A percentile compares a stretch with the other conserved stretches of the same genome.
phyloP scores from a whole-genome alignment of 2,329 filamentous ascomycete genomes.

The Microcera coccophila region DNA sequence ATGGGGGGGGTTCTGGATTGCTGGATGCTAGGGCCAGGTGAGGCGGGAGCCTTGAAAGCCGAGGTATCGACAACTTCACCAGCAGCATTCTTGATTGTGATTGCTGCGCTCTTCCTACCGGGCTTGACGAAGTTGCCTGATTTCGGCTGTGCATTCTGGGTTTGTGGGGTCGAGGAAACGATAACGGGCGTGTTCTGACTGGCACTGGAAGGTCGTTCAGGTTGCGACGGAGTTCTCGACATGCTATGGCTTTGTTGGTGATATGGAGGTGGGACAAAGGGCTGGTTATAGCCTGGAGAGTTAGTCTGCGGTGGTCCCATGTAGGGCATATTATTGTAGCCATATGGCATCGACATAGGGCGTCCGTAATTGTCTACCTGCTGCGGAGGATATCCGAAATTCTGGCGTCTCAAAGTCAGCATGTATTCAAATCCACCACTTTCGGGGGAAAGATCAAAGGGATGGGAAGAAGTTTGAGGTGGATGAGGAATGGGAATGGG shows the following conservation, averaged over 20 bases:
- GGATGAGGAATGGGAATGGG: constrained; percentile 7
- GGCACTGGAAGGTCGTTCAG: constrained; percentile 65
- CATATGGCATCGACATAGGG: constrained; percentile 39
- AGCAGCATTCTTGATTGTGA: constrained; percentile 78
- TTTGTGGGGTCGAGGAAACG: constrained; percentile 60
- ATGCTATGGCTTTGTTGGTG: constrained; percentile 62
- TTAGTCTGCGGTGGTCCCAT: constrained; percentile 45
- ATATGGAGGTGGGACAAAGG: constrained; percentile 39
- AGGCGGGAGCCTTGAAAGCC: constrained; percentile 54
- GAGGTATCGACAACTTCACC: constrained; percentile 73
- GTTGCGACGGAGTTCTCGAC: constrained; percentile 79
- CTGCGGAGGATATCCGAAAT: constrained; percentile 51
- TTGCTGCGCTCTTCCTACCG: constrained; percentile 63
- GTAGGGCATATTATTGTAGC: constrained; percentile 47
- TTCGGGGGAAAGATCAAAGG: constrained; percentile 63
- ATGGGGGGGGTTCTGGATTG: constrained; percentile 63
- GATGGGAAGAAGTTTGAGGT: constrained; percentile 16
- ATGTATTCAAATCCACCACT: constrained; percentile 67
- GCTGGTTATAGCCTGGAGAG: constrained; percentile 49
- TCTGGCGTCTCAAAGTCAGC: constrained; percentile 70
- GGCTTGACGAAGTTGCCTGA: constrained; percentile 47
- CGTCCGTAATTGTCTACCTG: constrained; percentile 38
- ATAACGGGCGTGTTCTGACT: constrained; percentile 58
- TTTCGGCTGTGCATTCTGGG: constrained; percentile 58
- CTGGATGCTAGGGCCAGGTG: constrained; percentile 52